Evolutionary conservation across 495 filamentous ascomycete genomes (phyloP).

Genomic region (Podospora pseudoanserina): DNA sequence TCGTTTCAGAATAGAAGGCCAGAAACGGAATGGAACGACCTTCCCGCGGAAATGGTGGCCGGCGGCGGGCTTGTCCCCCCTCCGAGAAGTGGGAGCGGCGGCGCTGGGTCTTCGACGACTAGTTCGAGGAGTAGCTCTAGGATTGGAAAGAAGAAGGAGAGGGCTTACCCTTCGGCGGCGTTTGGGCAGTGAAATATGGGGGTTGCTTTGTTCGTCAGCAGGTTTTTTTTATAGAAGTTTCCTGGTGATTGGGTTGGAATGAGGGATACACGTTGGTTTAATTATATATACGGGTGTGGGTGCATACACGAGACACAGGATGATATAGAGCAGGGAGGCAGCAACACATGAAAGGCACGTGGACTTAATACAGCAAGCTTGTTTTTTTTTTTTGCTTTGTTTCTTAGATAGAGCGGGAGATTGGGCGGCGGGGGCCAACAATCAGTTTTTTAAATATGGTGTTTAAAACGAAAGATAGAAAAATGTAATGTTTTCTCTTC

Average conservation of each 20-base stretch:
- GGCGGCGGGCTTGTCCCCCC: constrained; percentile 7
- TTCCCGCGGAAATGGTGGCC: constrained; percentile 50
- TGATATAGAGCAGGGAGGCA: too few species aligned
- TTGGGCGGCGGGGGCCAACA: too few species aligned
- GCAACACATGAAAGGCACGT: too few species aligned
- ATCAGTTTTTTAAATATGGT: too few species aligned
- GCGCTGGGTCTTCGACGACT: constrained; percentile 33
- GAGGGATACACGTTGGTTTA: too few species aligned
- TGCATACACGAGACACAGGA: too few species aligned
- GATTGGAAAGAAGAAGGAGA: constrained; percentile 46
- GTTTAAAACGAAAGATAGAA: too few species aligned
- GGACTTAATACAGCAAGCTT: neutral
- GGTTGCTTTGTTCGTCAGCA: too few species aligned
- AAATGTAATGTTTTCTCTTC: too few species aligned
- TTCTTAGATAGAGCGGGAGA: neutral
- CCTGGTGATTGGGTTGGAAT: too few species aligned
- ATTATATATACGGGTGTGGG: too few species aligned
- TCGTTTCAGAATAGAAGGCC: constrained; percentile 53
- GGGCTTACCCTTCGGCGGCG: constrained; percentile 51
- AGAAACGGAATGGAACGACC: constrained; percentile 56
- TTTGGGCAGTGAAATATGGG: constrained; percentile 36
- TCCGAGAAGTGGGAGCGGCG: constrained; percentile 1
- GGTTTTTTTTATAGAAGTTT: too few species aligned
- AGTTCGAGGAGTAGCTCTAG: constrained; percentile 48
- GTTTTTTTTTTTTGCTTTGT: neutral